These are phyloP conservation scores for Incumbomyces lentus DNA, from an alignment of 2,329 filamentous ascomycete species.

Conservation along the genomic window DNA sequence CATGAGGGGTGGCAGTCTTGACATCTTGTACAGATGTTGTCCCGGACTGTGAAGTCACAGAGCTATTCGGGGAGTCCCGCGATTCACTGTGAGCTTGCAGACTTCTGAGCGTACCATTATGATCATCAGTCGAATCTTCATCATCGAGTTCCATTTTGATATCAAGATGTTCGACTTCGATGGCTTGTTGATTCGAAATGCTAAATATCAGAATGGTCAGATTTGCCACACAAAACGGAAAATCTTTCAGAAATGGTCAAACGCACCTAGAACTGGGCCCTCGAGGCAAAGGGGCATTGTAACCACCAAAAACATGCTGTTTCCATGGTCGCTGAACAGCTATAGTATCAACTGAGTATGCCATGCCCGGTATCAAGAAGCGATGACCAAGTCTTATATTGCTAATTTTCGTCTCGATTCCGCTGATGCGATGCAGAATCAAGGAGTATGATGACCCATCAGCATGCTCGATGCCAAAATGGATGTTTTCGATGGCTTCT, in stretches of 20 bases:
- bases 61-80: conserved; percentile 25
- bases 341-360: conserved; percentile 2
- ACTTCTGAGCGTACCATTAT: conserved; percentile 17
- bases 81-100: conserved; percentile 20
- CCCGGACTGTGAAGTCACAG: conserved; percentile 23
- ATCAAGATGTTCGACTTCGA: conserved; percentile 2
- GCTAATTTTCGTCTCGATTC: background rate
- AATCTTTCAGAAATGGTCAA: background rate
- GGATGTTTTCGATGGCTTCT: conserved; percentile 2
- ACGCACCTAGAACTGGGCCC: background rate
- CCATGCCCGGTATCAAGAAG: conserved; percentile 8
- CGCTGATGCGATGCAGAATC: background rate
- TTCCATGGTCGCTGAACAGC: conserved; percentile 1
- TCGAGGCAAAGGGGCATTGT: background rate
- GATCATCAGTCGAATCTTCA: conserved; percentile 27
- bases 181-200: conserved; percentile 2
- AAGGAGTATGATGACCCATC: conserved; percentile 3
- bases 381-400: conserved; percentile 2
- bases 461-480: background rate
- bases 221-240: background rate
- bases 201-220: conserved; percentile 4
- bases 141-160: conserved; percentile 25
- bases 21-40: conserved; percentile 19
- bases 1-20: conserved; percentile 17
- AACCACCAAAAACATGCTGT: background rate